These are phyloP conservation scores for Termitomyces sp. DNA, from an alignment of 768 basidiomycete species.

Conservation along the genomic window DNA sequence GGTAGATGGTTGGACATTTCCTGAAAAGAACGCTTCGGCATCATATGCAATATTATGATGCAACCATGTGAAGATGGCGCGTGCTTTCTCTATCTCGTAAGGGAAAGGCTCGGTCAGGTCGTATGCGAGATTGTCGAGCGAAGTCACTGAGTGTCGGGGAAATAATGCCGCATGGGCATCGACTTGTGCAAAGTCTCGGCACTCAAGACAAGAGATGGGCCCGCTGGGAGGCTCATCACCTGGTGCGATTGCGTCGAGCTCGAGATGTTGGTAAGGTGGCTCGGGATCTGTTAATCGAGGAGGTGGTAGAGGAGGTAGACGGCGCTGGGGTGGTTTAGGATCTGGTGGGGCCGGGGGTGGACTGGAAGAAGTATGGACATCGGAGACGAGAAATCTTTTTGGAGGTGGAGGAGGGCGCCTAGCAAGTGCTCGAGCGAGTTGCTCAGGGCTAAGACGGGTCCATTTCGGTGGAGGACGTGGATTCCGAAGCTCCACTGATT, in stretches of 20 bases:
- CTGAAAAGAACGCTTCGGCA: slow-evolving; percentile 37
- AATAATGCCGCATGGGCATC: slow-evolving; percentile 42
- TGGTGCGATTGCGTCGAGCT: neutral
- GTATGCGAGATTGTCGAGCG: slow-evolving; percentile 35
- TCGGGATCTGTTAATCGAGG: slow-evolving; percentile 22
- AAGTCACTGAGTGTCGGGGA: slow-evolving; percentile 35
- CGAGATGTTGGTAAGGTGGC: slow-evolving; percentile 13
- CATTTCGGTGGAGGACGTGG: slow-evolving; percentile 16
- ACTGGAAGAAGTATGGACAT: neutral
- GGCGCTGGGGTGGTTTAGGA: slow-evolving; percentile 15
- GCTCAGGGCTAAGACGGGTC: slow-evolving; percentile 13
- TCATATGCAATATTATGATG: slow-evolving; percentile 46
- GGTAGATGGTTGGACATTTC: slow-evolving; percentile 31
- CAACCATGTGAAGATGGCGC: slow-evolving; percentile 45
- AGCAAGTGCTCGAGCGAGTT: slow-evolving; percentile 24
- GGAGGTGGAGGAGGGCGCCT: slow-evolving; percentile 33
- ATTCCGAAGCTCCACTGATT: neutral
- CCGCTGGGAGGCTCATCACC: slow-evolving; percentile 8
- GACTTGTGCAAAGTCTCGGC: slow-evolving; percentile 37
- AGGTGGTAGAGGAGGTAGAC: slow-evolving; percentile 28
- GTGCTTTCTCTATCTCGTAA: slow-evolving; percentile 40
- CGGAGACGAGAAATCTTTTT: neutral
- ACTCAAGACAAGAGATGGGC: slow-evolving; percentile 33
- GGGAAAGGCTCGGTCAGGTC: slow-evolving; percentile 38
- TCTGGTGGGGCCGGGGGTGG: slow-evolving; percentile 3